A percentile compares a stretch with the other conserved stretches of the same genome.
phyloP scores from a whole-genome alignment of 2,329 filamentous ascomycete genomes.

The Aspergillus felis region DNA sequence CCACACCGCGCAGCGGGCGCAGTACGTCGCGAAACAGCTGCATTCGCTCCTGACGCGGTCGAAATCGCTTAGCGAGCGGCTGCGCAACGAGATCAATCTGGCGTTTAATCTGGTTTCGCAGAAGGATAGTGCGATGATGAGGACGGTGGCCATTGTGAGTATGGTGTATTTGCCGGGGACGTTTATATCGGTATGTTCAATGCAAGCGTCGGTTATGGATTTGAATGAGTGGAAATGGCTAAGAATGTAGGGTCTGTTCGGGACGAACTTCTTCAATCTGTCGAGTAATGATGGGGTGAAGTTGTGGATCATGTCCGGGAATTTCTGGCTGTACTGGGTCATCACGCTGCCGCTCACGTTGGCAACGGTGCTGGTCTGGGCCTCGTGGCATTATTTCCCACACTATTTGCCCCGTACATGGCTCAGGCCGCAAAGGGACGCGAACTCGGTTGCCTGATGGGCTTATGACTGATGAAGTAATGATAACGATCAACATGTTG shows the following conservation, averaged over 20 bases:
- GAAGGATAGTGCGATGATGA: slow-evolving; percentile 28
- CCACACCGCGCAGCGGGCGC: slow-evolving; percentile 11
- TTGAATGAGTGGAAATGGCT: background rate
- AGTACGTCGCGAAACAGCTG: slow-evolving; percentile 21
- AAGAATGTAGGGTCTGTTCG: slow-evolving; percentile 27
- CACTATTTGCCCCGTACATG: background rate
- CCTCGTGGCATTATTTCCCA: slow-evolving; percentile 15
- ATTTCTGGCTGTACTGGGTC: slow-evolving; percentile 33
- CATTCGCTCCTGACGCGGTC: slow-evolving; percentile 24
- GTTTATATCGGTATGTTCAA: slow-evolving; percentile 25
- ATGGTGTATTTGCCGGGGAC: slow-evolving; percentile 27
- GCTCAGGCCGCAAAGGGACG: background rate
- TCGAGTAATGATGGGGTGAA: slow-evolving; percentile 10
- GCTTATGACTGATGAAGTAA: background rate
- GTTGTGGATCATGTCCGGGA: slow-evolving; percentile 20
- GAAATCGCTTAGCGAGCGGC: slow-evolving; percentile 24
- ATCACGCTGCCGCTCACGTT: slow-evolving; percentile 27
- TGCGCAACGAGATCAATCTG: slow-evolving; percentile 34
- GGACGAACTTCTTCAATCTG: slow-evolving; percentile 34
- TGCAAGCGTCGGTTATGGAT: background rate
- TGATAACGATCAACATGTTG: background rate
- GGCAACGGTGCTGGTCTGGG: slow-evolving; percentile 23
- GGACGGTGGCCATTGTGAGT: slow-evolving; percentile 25
- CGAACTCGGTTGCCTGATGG: background rate
- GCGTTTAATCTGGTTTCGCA: slow-evolving; percentile 33